These are phyloP conservation scores for Pseudocercospora fuligena DNA, from an alignment of 2,329 filamentous ascomycete genomes.

Conservation along the genomic window DNA sequence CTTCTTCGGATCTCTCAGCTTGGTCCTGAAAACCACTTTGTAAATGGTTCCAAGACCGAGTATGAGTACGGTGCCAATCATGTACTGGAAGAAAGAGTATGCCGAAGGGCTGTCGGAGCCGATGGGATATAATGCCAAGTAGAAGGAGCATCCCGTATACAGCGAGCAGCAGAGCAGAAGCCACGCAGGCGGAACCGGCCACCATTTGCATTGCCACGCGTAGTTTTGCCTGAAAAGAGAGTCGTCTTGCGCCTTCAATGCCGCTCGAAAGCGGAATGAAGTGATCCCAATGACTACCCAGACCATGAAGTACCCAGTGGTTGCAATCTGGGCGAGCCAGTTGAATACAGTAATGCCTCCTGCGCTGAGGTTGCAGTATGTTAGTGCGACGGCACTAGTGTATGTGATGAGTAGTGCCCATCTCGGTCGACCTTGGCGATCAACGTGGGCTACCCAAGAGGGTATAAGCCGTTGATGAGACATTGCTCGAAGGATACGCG, in stretches of 20 bases:
- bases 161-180: conserved; percentile 23
- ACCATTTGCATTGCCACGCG: conserved; percentile 63
- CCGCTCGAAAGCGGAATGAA: conserved; percentile 83
- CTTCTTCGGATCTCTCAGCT: conserved; percentile 19
- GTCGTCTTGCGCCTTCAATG: conserved; percentile 71
- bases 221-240: conserved; percentile 66
- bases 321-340: conserved; percentile 76
- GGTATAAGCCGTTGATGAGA: conserved; percentile 68
- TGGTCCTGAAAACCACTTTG: conserved; percentile 22
- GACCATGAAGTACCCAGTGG: conserved; percentile 73
- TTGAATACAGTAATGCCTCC: conserved; percentile 67
- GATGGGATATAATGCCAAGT: conserved; percentile 24
- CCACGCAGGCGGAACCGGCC: conserved; percentile 41
- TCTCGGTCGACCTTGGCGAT: conserved; percentile 79
- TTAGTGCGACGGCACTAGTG: conserved; percentile 66
- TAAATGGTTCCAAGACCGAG: conserved; percentile 29
- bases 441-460: conserved; percentile 75
- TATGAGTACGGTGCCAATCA: conserved; percentile 60
- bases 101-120: conserved; percentile 43
- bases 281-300: conserved; percentile 82
- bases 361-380: conserved; percentile 69
- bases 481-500: conserved; percentile 59
- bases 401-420: conserved; percentile 71
- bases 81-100: conserved; percentile 27
- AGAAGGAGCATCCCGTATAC: conserved; percentile 23